These are phyloP conservation scores for Ophiostoma tasmaniense DNA, from an alignment of 2,329 filamentous ascomycete genomes.

Conservation along the genomic window DNA sequence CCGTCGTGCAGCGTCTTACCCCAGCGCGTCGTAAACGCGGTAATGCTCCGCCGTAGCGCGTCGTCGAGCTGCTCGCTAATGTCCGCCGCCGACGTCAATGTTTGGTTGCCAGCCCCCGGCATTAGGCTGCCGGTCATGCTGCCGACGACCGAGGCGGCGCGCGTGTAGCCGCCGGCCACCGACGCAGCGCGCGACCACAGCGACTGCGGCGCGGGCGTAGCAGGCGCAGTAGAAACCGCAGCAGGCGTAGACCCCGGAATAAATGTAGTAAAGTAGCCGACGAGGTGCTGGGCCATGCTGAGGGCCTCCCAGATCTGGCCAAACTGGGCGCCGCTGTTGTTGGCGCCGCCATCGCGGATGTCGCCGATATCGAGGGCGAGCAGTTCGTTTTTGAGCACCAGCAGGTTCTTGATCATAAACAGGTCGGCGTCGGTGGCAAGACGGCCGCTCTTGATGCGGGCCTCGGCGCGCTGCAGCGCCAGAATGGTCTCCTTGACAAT, in stretches of 20 bases:
- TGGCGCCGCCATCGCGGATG: conserved; percentile 36
- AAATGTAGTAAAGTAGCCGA: conserved; percentile 48
- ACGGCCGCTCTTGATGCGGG: conserved; percentile 33
- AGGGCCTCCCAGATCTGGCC: conserved; percentile 57
- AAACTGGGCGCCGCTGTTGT: conserved; percentile 47
- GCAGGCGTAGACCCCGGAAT: conserved; percentile 39
- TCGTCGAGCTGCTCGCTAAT: conserved; percentile 59
- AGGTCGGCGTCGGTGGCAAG: conserved; percentile 62
- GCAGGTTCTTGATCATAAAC: conserved; percentile 89
- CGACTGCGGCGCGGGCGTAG: conserved; percentile 16
- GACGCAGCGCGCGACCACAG: conserved; percentile 35
- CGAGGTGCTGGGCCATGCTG: conserved; percentile 44
- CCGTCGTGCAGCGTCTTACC: conserved; percentile 43
- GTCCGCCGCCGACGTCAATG: conserved; percentile 39
- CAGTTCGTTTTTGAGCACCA: conserved; percentile 92
- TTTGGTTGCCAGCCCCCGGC: neutral
- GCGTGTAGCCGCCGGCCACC: conserved; percentile 3
- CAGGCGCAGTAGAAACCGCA: neutral
- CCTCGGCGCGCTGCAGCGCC: conserved; percentile 70
- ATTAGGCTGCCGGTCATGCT: conserved; percentile 11
- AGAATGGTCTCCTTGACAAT: conserved; percentile 87
- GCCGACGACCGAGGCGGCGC: conserved; percentile 12
- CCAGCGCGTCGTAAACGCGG: conserved; percentile 55
- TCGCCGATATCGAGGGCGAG: conserved; percentile 89
- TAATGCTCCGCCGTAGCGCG: conserved; percentile 53